A percentile compares a stretch with the other conserved stretches of the same genome.
Evolutionary conservation across 495 filamentous ascomycete genomes (phyloP).

Genomic region (Wilcoxina mikolae): DNA sequence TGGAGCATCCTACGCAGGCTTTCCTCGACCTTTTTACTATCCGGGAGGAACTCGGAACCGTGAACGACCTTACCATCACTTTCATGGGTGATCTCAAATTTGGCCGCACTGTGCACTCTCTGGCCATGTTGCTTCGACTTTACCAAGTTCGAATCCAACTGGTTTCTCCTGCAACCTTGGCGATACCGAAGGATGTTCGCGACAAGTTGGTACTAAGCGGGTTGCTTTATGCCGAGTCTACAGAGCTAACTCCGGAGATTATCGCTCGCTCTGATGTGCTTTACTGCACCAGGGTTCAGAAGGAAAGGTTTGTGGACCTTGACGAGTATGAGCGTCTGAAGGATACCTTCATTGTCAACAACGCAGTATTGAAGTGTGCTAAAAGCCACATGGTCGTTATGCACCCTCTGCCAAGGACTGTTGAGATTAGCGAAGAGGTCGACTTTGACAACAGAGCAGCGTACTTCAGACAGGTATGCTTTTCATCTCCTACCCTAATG

Average conservation of each 20-base stretch:
- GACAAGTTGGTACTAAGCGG: constrained; percentile 53
- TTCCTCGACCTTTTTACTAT: constrained; percentile 99
- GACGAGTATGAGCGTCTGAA: constrained; percentile 73
- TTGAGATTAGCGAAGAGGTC: constrained; percentile 85
- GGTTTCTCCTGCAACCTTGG: constrained; percentile 64
- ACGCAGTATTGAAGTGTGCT: constrained; percentile 74
- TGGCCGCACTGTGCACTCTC: constrained; percentile 84
- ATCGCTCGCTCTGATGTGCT: constrained; percentile 72
- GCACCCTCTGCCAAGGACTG: constrained; percentile 87
- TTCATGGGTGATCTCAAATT: constrained; percentile 87
- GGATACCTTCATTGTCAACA: constrained; percentile 74
- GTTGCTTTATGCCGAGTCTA: constrained; percentile 57
- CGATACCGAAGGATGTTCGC: constrained; percentile 58
- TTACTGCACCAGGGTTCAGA: constrained; percentile 92
- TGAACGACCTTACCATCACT: constrained; percentile 85
- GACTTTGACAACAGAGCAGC: constrained; percentile 94
- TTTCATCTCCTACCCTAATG: constrained; percentile 3
- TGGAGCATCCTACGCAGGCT: constrained; percentile 93
- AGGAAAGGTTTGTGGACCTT: constrained; percentile 74
- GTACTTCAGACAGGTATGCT: constrained; percentile 94
- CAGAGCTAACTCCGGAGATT: constrained; percentile 69
- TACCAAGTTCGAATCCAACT: constrained; percentile 91
- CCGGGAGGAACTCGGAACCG: constrained; percentile 87
- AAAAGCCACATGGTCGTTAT: constrained; percentile 85
- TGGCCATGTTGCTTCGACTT: constrained; percentile 81